These are phyloP conservation scores for Sambucus nigra DNA, from an alignment of 129 eudicot genomes.

Conservation along the genomic window DNA sequence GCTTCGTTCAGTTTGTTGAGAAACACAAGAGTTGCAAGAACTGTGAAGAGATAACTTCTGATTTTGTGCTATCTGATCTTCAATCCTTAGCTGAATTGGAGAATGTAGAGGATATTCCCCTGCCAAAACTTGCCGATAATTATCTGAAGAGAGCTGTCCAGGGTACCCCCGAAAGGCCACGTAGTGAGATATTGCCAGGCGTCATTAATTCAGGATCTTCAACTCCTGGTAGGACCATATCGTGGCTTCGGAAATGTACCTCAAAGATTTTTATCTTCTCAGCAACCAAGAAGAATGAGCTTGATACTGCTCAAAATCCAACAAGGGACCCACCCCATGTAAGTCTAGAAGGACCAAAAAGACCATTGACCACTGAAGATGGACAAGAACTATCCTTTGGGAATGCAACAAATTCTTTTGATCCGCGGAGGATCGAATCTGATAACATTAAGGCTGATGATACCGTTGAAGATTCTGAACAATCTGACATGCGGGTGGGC, in stretches of 20 bases:
- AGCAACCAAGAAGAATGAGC: conserved; percentile 59
- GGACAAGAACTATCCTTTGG: conserved; percentile 40
- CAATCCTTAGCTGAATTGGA: conserved; percentile 49
- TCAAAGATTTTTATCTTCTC: conserved; percentile 57
- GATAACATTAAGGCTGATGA: conserved; percentile 24
- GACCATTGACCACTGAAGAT: conserved; percentile 29
- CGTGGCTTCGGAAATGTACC: conserved; percentile 78
- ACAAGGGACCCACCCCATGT: conserved; percentile 21
- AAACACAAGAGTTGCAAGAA: conserved; percentile 54
- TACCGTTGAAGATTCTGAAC: conserved; percentile 39
- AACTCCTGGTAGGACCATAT: conserved; percentile 50
- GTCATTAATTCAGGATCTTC: conserved; percentile 41
- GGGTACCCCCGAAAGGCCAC: conserved; percentile 34
- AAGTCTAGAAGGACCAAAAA: conserved; percentile 35
- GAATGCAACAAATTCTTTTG: conserved; percentile 38
- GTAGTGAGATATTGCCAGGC: conserved; percentile 33
- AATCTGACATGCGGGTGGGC: conserved; percentile 31
- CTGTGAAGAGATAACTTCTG: conserved; percentile 71
- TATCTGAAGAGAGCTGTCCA: conserved; percentile 46
- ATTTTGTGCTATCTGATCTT: conserved; percentile 64
- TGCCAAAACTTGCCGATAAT: conserved; percentile 53
- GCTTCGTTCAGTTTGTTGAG: conserved; percentile 69
- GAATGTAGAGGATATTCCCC: conserved; percentile 39
- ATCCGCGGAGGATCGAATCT: conserved; percentile 27
- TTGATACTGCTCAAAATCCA: conserved; percentile 14